Evolutionary conservation across 805 yeast species (phyloP).

Genomic region (Cyberlindnera petersonii): DNA sequence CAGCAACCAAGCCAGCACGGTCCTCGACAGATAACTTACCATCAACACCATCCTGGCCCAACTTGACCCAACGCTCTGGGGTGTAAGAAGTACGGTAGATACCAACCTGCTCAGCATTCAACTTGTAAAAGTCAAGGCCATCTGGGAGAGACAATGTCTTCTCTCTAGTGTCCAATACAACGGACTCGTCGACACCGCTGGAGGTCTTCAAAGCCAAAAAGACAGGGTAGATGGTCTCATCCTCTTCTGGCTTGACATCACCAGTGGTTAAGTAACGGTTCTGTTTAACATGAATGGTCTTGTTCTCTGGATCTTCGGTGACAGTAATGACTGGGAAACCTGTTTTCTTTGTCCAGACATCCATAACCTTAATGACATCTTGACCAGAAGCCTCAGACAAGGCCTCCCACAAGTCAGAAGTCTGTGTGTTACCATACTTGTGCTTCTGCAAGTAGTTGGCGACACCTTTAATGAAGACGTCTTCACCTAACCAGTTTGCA

Average conservation of each 20-base stretch:
- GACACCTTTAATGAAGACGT: constrained; percentile 72
- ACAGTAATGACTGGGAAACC: constrained; percentile 76
- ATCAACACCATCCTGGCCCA: constrained; percentile 55
- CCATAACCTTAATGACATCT: constrained; percentile 70
- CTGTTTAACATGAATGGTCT: constrained; percentile 56
- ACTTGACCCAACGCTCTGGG: constrained; percentile 62
- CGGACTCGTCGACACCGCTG: constrained; percentile 56
- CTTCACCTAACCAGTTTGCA: constrained; percentile 75
- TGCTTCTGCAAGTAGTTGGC: constrained; percentile 72
- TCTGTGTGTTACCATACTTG: constrained; percentile 72
- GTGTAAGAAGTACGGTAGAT: constrained; percentile 71
- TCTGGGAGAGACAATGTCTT: constrained; percentile 43
- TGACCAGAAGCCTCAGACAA: constrained; percentile 66
- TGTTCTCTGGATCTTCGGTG: constrained; percentile 43
- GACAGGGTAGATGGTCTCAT: constrained; percentile 64
- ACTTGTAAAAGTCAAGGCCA: constrained; percentile 51
- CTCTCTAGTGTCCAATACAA: constrained; percentile 50
- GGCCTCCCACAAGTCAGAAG: constrained; percentile 75
- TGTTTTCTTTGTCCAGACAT: constrained; percentile 73
- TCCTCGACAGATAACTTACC: constrained; percentile 68
- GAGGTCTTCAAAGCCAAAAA: constrained; percentile 60
- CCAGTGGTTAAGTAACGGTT: constrained; percentile 73
- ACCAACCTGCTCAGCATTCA: constrained; percentile 72
- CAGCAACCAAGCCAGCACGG: constrained; percentile 78
- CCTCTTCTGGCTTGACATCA: constrained; percentile 74